Evolutionary conservation across 345 rosid species (phyloP), one percentile per base, ranked within the genome.

Genomic region (Raphanus sativus): DNA sequence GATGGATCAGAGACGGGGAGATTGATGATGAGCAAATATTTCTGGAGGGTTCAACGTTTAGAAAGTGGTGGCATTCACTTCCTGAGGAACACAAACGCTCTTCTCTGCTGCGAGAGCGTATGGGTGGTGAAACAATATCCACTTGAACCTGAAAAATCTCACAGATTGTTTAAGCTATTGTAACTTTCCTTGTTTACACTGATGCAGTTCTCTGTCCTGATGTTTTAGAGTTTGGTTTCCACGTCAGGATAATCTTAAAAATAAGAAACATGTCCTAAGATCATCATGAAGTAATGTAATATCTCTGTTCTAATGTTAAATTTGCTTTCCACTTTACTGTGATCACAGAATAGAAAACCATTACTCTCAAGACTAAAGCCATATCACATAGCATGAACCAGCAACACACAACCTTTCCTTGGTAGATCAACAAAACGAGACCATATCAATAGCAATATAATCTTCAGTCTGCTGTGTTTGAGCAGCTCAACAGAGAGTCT

Each of bases 1-100:
- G 42, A 40, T 88, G 92, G 94, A 65, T 84, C 75, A 3, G 0
- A 1, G 17, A 32, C 0, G 7, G 6, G 0, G 75, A 67, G 12
- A 33, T 89, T 2, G 85, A 76, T 48, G 80, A 67, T 15, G 61
- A 16, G 12, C 87, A 88, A 6, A 81, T 87, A 34, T 80, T 84
- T 66, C 48, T 85, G 12, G 81, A 85, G 70, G 82, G 77, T 56
- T 88, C 97, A 3, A 81, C 87, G 33, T 88, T 87, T 25, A 67
- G 55, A 12, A 83, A 81, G 65, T 77, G 84, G 90, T 87, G 89
- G 92, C 61, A 32, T 60, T 24, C 75, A 34, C 84, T 82, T 5
- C 83, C 86, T 3, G 42, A 16, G 4, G 4, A 36, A 11, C 85
- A 70, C 69, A 79, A 36, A 79, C 0, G 6, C 17, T 4, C 2